Evolutionary conservation across 2,329 filamentous ascomycete genomes (phyloP), one percentile per base, ranked within the genome.

Genomic region (Colletotrichum neosansevieriae): DNA sequence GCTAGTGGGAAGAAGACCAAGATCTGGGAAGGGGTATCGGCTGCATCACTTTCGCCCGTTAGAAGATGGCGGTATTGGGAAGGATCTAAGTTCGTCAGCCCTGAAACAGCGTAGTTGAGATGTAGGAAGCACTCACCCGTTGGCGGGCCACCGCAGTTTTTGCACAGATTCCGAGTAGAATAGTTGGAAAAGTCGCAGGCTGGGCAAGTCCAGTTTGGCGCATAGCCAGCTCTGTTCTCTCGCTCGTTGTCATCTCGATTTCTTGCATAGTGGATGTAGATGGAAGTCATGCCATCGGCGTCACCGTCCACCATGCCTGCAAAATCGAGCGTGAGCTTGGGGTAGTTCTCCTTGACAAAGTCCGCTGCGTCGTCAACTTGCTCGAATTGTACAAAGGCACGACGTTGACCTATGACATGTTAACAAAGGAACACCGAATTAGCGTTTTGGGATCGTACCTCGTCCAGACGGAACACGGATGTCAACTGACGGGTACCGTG

Each of bases 1-100:
- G 93, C 89, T 6, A 97, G 81, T 7, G 90, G 90, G 68, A 92
- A 89, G 24, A 96, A 83, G 4, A 96, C 87, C 19, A 96, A 80
- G 72, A 94, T 94, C 72, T 94, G 92, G 1, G 92, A 94, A 1
- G 90, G 87, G 0, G 85, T 78, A 65, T 90, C 78, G 58, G 82
- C 80, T 24, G 83, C 82, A 73, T 86, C 84, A 17, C 82, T 83
- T 60, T 81, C 80, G 34, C 84, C 84, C 19, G 83, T 85, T 5
- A 86, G 75, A 51, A 78, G 81, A 24, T 77, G 72, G 32, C 61
- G 63, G 51, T 58, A 67, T 32, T 62, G 58, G 6, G 50, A 54
- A 11, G 51, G 53, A 36, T 70, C 67, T 72, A 13, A 6, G 0
- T 9, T 13, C 6, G 40, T 71, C 36, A 70, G 67, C 4, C 13